Base-by-base conservation (phyloP, 2,329 filamentous ascomycete species). In the Rutstroemia sp. region DNA sequence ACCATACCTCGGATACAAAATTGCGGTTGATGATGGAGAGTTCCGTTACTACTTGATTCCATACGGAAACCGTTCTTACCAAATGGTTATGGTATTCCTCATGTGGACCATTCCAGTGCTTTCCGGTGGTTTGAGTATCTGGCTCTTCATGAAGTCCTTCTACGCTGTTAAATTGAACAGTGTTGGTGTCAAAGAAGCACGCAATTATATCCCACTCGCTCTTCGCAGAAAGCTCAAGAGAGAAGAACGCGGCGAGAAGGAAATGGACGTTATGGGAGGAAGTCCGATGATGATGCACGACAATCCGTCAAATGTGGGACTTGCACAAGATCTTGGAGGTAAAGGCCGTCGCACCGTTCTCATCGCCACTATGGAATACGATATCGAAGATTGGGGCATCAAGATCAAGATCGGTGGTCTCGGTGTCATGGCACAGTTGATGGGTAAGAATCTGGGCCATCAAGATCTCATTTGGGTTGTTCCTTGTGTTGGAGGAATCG, bases 351-450 rank as follows among this genome's bases (percentile, higher is more conserved):
- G 80, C n/a, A 85, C 78, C 34, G 79, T 86, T 2, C 75, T 87
- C 21, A 85, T 87, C 53, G 84, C 82, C 12, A 87, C 84, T 6
- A 86, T 87, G 81, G 84, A 87, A 68, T 87, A 87, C 69, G 82
- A 87, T 59, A 86, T 87, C 59, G 81, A 84, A 55, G 84, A 87
- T 66, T 87, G 84, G 81, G 76, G 71, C 4, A 83, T 87, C 71
- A 87, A 85, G 70, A 83, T 87, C 71, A 87, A 87, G 71, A 87
- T 87, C 48, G 84, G 84, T 58, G 84, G 84, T 59, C 74, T 87
- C 4, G 84, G 84, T 68, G 83, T 86, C 59, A 87, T 87, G 83
- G 83, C 84, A 37, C 81, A 85, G 62, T 72, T 87, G 2, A 87
- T 62, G 61, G 81, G 81, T 18, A 83, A 84, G 65, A 79, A 82